Percentiles rank a stretch among this genome's conserved stretches.
Conservation (phyloP, 345 rosid species). For the Rhizophora mangle region DNA sequence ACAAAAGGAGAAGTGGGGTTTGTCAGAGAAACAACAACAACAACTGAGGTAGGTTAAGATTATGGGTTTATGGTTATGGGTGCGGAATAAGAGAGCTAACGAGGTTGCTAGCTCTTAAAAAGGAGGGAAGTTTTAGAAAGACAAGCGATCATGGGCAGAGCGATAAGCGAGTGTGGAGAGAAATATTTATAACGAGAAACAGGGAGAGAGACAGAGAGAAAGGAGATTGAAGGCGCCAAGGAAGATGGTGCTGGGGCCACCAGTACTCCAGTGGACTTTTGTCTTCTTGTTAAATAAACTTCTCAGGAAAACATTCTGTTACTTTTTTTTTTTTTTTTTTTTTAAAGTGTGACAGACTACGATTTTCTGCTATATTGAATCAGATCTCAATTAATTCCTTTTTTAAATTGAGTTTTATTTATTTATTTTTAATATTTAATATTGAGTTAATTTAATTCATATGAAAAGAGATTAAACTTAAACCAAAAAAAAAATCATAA, state of each 20-base stretch:
- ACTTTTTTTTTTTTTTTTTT: too few species aligned
- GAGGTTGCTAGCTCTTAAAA: conserved; percentile 15
- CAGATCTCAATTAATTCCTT: too few species aligned
- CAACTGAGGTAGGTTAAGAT: neutral
- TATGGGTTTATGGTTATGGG: neutral
- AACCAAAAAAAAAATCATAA: too few species aligned
- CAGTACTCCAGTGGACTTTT: conserved; percentile 55
- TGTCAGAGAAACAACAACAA: conserved; percentile 6
- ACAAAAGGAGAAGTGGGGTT: neutral
- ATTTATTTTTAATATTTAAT: too few species aligned
- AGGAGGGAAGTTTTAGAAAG: neutral
- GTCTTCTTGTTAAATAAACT: conserved; percentile 29
- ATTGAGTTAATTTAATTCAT: neutral
- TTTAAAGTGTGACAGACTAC: too few species aligned
- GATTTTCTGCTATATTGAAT: too few species aligned
- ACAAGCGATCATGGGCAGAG: conserved; percentile 15
- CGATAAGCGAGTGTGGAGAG: conserved; percentile 8
- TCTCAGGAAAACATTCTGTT: neutral
- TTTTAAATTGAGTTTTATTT: too few species aligned
- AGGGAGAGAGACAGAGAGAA: neutral
- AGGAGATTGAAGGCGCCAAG: neutral
- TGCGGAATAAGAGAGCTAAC: conserved; percentile 20
- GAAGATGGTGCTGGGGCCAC: conserved; percentile 13
- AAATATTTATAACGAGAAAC: neutral
- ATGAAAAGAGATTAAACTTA: neutral